phyloP scores from a whole-genome alignment of 1,284 basidiomycete species.

The Tilletia caries region DNA sequence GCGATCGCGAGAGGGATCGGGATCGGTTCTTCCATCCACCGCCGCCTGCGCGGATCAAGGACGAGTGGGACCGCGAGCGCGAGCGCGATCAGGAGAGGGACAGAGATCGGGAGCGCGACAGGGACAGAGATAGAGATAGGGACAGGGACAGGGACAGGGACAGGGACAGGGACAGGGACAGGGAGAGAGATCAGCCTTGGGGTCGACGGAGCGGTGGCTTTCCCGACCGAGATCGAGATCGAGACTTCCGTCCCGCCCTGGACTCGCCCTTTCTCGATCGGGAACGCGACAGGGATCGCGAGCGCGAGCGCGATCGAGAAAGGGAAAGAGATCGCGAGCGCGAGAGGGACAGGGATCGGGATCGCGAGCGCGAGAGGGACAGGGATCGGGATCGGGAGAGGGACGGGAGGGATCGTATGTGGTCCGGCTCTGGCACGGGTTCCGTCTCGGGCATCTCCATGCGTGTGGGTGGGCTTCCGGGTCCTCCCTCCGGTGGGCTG shows the following conservation, averaged over 20 bases:
- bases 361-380: not conserved
- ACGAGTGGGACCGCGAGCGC: not conserved
- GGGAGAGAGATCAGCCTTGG: constrained; percentile 26
- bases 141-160: constrained; percentile 27
- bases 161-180: constrained; percentile 29
- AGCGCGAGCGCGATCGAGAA: not conserved
- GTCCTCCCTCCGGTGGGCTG: too few species aligned
- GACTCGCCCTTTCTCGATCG: constrained; percentile 13
- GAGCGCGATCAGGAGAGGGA: constrained; percentile 18
- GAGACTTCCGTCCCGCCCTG: not conserved
- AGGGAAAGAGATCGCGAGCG: constrained; percentile 14
- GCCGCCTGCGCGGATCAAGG: not conserved
- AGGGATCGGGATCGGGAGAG: not conserved
- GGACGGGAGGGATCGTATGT: constrained; percentile 10
- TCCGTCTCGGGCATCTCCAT: not conserved
- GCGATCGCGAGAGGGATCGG: too few species aligned
- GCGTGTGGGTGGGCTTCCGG: not conserved
- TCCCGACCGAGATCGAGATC: not conserved
- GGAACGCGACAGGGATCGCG: constrained; percentile 18
- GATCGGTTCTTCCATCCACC: not conserved
- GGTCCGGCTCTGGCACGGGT: not conserved
- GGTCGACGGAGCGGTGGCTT: constrained; percentile 13
- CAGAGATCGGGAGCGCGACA: constrained; percentile 29
- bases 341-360: not conserved
- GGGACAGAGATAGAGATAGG: constrained; percentile 28